A percentile compares a stretch with the other conserved stretches of the same genome.
phyloP scores from a whole-genome alignment of 2,329 filamentous ascomycete genomes.

The Trichoderma polysporum region DNA sequence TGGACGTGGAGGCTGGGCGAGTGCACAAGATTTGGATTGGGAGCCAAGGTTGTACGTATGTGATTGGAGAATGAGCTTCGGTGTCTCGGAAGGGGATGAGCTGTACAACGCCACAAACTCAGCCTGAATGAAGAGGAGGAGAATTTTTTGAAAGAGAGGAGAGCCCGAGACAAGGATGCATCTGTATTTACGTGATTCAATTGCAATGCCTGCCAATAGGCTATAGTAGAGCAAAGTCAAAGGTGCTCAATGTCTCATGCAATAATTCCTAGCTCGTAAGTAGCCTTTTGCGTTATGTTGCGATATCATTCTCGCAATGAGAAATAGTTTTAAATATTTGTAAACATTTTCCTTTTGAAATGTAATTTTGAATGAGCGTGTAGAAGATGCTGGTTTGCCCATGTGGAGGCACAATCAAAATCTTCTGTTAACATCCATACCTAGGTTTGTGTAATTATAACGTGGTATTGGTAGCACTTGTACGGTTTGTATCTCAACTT shows the following conservation, averaged over 20 bases:
- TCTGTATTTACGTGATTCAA: not conserved
- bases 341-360: too few species aligned
- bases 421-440: too few species aligned
- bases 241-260: not conserved
- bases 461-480: too few species aligned
- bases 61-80: constrained; percentile 51
- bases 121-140: not conserved
- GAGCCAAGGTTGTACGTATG: constrained; percentile 64
- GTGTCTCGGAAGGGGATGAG: not conserved
- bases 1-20: constrained; percentile 65
- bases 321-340: too few species aligned
- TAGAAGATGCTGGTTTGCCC: too few species aligned
- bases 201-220: not conserved
- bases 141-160: not conserved
- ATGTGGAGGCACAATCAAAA: too few species aligned
- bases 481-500: too few species aligned
- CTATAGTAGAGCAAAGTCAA: not conserved
- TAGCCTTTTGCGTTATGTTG: not conserved
- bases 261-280: not conserved
- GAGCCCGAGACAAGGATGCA: not conserved
- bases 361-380: too few species aligned
- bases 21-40: constrained; percentile 72
- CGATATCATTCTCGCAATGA: not conserved
- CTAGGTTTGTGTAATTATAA: too few species aligned
- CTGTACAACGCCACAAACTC: not conserved